phyloP scores from a whole-genome alignment of 2,329 filamentous ascomycete genomes.

The Xylaria polymorpha region DNA sequence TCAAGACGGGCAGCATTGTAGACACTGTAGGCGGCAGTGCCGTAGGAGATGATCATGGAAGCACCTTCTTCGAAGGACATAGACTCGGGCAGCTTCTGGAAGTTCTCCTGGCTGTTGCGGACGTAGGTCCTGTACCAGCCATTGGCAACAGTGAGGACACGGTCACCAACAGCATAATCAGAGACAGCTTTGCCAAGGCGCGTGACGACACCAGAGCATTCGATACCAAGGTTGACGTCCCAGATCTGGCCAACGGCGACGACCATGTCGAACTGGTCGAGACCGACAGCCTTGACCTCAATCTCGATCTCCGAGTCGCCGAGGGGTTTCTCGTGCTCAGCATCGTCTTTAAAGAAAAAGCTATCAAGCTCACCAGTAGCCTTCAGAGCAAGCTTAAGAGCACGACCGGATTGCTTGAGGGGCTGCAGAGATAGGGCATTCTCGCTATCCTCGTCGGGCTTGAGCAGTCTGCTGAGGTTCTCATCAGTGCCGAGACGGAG shows the following conservation, averaged over 20 bases:
- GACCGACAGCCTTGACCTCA: conserved; percentile 46
- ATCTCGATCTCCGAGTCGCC: conserved; percentile 45
- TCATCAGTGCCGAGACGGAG: conserved; percentile 45
- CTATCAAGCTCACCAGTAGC: conserved; percentile 47
- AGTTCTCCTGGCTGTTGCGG: conserved; percentile 44
- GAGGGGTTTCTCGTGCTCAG: conserved; percentile 40
- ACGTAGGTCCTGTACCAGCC: conserved; percentile 47
- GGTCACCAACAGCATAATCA: conserved; percentile 43
- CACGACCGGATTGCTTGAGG: conserved; percentile 43
- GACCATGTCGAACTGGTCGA: conserved; percentile 47
- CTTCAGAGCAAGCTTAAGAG: conserved; percentile 45
- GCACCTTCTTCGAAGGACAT: conserved; percentile 47
- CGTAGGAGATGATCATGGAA: conserved; percentile 46
- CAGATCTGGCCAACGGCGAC: conserved; percentile 46
- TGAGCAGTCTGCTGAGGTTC: conserved; percentile 42
- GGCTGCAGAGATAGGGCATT: conserved; percentile 43
- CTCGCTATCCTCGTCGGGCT: conserved; percentile 42
- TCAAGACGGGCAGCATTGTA: conserved; percentile 46
- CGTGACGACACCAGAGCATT: conserved; percentile 45
- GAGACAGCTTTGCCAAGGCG: conserved; percentile 45
- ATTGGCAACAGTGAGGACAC: conserved; percentile 43
- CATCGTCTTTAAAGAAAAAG: conserved; percentile 46
- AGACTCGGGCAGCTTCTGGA: conserved; percentile 46
- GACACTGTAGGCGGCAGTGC: conserved; percentile 45
- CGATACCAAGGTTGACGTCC: conserved; percentile 47